Percentiles rank a stretch among this genome's conserved stretches.
Conservation (phyloP, 306 rosid species). For the Pterocarpus santalinus region DNA sequence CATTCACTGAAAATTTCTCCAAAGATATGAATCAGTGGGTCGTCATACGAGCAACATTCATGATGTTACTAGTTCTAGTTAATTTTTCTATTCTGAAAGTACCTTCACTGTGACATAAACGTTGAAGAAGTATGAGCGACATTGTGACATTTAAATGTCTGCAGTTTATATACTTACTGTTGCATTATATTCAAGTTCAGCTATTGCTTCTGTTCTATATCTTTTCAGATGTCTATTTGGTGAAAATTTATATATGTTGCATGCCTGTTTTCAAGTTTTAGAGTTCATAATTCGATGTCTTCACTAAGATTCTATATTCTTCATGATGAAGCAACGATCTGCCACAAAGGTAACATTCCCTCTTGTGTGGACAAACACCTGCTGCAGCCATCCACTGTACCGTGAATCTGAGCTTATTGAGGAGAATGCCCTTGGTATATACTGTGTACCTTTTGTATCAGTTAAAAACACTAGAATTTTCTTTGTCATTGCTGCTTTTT, state of each 20-base stretch:
- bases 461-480: constrained; percentile 23
- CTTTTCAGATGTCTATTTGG: not conserved
- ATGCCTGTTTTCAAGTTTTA: constrained; percentile 31
- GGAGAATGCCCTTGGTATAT: constrained; percentile 78
- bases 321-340: constrained; percentile 86
- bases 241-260: constrained; percentile 19
- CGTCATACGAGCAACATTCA: constrained; percentile 15
- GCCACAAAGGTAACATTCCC: constrained; percentile 98
- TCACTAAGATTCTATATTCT: constrained; percentile 41
- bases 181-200: constrained; percentile 3
- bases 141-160: constrained; percentile 28
- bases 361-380: constrained; percentile 98
- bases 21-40: constrained; percentile 23
- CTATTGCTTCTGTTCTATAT: not conserved
- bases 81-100: constrained; percentile 6
- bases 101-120: constrained; percentile 1
- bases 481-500: constrained; percentile 16
- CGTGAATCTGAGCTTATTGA: constrained; percentile 95
- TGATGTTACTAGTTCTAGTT: constrained; percentile 14
- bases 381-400: constrained; percentile 98
- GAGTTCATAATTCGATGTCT: constrained; percentile 23
- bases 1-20: constrained; percentile 27
- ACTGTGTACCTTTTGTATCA: not conserved
- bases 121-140: constrained; percentile 31
- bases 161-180: constrained; percentile 26